These are phyloP conservation scores for Artemisia tridentata DNA, from an alignment of 129 eudicot genomes.

Conservation along the genomic window DNA sequence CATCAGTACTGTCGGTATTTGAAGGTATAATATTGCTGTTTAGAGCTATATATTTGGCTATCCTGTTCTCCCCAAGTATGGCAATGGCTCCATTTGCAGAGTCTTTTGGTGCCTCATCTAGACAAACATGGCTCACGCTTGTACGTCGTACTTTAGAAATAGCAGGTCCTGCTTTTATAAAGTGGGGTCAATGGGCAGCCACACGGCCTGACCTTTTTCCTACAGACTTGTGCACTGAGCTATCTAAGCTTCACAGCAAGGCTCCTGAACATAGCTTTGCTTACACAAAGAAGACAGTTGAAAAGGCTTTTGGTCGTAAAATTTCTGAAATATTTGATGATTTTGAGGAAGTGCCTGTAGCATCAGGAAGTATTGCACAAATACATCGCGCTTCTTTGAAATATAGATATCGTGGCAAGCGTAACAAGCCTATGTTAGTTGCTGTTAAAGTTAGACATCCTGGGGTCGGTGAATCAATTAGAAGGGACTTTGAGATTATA, in stretches of 20 bases:
- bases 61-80: slow-evolving; percentile 79
- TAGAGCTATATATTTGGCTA: slow-evolving; percentile 60
- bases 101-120: slow-evolving; percentile 54
- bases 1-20: slow-evolving; percentile 43
- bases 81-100: slow-evolving; percentile 88
- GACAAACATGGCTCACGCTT: slow-evolving; percentile 75
- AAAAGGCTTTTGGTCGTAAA: slow-evolving; percentile 84
- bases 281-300: slow-evolving; percentile 70
- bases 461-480: slow-evolving; percentile 82
- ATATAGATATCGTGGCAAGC: slow-evolving; percentile 54
- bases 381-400: slow-evolving; percentile 78
- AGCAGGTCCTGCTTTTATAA: slow-evolving; percentile 94
- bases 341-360: slow-evolving; percentile 83
- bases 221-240: slow-evolving; percentile 67
- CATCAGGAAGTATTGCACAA: slow-evolving; percentile 94
- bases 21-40: slow-evolving; percentile 60
- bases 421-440: slow-evolving; percentile 68
- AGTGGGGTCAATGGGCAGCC: slow-evolving; percentile 99
- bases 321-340: slow-evolving; percentile 75
- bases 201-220: slow-evolving; percentile 89
- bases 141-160: slow-evolving; percentile 73
- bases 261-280: slow-evolving; percentile 93
- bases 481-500: slow-evolving; percentile 76
- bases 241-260: slow-evolving; percentile 78
- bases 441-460: slow-evolving; percentile 96